phyloP scores from a whole-genome alignment of 179 eudicot genomes.

The Spergularia azorica region DNA sequence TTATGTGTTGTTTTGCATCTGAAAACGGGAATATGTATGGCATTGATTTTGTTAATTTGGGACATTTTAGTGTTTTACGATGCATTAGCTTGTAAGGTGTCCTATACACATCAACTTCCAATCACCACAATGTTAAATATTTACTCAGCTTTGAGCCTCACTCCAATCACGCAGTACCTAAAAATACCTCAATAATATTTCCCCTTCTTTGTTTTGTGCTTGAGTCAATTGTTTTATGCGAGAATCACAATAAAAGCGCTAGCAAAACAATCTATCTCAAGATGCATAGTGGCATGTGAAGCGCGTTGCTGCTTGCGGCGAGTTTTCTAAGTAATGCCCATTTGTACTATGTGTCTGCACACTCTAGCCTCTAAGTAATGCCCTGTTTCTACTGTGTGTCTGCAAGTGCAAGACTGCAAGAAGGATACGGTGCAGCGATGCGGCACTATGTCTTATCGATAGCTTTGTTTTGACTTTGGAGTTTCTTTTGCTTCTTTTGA shows the following conservation, averaged over 20 bases:
- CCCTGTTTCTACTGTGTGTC: slow-evolving; percentile 1
- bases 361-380: background rate
- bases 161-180: background rate
- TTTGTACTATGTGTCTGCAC: background rate
- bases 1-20: background rate
- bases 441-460: background rate
- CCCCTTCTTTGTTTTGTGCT: background rate
- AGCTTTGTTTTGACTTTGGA: background rate
- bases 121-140: too few relatives aligned
- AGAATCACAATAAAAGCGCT: background rate
- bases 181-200: background rate
- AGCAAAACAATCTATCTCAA: slow-evolving; percentile 9
- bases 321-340: background rate
- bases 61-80: too few relatives aligned
- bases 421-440: slow-evolving; percentile 1
- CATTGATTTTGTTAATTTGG: too few relatives aligned
- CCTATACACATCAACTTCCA: too few relatives aligned
- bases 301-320: background rate
- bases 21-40: background rate
- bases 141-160: background rate
- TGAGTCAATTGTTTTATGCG: background rate
- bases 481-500: background rate
- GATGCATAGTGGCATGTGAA: background rate
- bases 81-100: too few relatives aligned
- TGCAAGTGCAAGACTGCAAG: background rate